phyloP scores from a whole-genome alignment of 306 rosid species.

The Citrullus mucosospermus region DNA sequence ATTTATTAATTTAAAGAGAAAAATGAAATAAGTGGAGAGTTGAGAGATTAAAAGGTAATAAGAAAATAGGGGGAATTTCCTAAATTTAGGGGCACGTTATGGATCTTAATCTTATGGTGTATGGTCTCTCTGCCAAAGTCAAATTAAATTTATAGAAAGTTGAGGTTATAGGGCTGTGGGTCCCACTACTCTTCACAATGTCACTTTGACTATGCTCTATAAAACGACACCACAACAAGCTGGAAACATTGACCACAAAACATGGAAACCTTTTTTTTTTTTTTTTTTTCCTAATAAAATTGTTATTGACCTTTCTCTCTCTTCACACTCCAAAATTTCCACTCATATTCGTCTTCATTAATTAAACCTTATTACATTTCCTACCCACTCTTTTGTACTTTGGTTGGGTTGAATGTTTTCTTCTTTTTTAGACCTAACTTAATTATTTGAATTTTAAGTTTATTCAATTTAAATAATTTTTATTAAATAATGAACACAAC shows the following conservation, averaged over 20 bases:
- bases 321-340: background rate
- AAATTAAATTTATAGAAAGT: background rate
- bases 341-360: background rate
- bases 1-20: no score
- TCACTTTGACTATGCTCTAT: background rate
- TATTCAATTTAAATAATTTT: no score
- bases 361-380: background rate
- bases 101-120: background rate
- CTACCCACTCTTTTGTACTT: no score
- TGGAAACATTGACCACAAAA: conserved; percentile 34
- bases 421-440: no score
- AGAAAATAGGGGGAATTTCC: background rate
- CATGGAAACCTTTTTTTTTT: conserved; percentile 22
- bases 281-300: background rate
- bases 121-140: background rate
- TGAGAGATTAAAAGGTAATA: background rate
- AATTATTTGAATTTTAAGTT: no score
- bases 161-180: background rate
- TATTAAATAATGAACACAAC: no score
- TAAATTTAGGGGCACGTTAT: background rate
- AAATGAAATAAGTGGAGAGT: background rate
- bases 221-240: background rate
- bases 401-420: no score
- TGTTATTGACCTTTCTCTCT: background rate
- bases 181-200: background rate